Conservation (phyloP, 768 basidiomycete genomes). For the Rhizopogon roseolus region DNA sequence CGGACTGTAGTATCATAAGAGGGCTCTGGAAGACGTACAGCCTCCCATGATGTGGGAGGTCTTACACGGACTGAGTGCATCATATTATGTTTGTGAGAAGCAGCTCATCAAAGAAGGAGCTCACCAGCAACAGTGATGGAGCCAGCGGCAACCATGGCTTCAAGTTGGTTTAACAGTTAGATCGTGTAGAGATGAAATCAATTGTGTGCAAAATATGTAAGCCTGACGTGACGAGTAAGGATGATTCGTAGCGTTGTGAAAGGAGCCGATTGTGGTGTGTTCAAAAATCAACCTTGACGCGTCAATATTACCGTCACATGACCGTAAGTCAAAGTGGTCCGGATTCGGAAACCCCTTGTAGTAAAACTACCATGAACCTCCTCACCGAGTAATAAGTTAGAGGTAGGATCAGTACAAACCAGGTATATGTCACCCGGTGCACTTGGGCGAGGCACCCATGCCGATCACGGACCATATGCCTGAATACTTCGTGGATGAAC, state of each 20-base stretch:
- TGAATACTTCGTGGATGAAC: neutral
- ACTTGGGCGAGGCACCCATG: too few species aligned
- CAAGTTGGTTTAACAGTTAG: neutral
- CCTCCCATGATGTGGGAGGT: conserved; percentile 82
- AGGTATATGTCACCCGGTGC: neutral
- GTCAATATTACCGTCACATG: neutral
- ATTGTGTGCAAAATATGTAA: neutral
- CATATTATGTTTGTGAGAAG: conserved; percentile 10
- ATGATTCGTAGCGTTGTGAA: neutral
- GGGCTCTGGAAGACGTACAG: conserved; percentile 75
- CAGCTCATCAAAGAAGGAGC: conserved; percentile 17
- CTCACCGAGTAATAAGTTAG: neutral
- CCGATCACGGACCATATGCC: neutral
- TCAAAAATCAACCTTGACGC: conserved; percentile 2
- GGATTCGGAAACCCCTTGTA: too few species aligned
- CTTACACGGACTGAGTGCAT: conserved; percentile 73
- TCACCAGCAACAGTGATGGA: conserved; percentile 84
- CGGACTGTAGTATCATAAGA: conserved; percentile 67
- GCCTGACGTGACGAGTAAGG: neutral
- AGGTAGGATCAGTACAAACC: conserved; percentile 24
- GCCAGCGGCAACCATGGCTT: conserved; percentile 73
- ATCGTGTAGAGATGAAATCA: neutral
- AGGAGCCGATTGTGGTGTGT: neutral
- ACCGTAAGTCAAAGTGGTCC: too few species aligned
- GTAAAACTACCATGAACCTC: too few species aligned